Base-by-base conservation (phyloP, 106 monocot genomes). In the Acorus calamus region DNA sequence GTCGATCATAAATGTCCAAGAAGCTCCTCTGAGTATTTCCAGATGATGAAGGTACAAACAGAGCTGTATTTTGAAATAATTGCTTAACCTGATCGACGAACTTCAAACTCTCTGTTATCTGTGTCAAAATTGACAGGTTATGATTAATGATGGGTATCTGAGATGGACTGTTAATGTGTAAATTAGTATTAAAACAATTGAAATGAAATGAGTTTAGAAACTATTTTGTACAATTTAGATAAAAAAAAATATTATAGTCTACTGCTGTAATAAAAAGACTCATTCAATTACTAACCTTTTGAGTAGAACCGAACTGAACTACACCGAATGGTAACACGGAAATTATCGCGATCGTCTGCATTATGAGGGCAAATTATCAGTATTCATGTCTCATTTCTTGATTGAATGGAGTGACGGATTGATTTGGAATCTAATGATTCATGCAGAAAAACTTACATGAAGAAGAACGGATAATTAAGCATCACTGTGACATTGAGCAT, bases 101-200 rank as follows among this genome's bases (percentile, higher is more conserved):
- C 63, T 70, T 73, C 6, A 64, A 63, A 76, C 62, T 84, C 67
- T 94, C 87, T 42, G 42, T 46, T 54, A 91, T 68, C 91, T 96
- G 28, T 28, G 70, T 6, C 4, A 56, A 46, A 28, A 8, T 49
- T 11, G 46, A 3, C 11, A 56, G 43, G 1, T 5, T 6, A 7
- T 44, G 3, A 44, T 28, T 28, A 28, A 28, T 28, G 28, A 28
- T 28, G 28, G 47, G 6, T 49, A n/a, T 49, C 62, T 48, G 4
- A 49, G n/a, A 14, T 46, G 7, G 8, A 44, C 2, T 5, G 43
- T 58, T 7, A 60, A 9, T 3, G 43, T 1, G 44, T 45, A 28
- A 45, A 43, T 44, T 9, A 11, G 11, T 60, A 44, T 7, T 46
- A 46, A 60, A 28, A 28, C 28, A 28, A 28, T 28, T 28, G 28